Base-by-base conservation (phyloP, 805 yeast genomes). In the Teunomyces pallodes region DNA sequence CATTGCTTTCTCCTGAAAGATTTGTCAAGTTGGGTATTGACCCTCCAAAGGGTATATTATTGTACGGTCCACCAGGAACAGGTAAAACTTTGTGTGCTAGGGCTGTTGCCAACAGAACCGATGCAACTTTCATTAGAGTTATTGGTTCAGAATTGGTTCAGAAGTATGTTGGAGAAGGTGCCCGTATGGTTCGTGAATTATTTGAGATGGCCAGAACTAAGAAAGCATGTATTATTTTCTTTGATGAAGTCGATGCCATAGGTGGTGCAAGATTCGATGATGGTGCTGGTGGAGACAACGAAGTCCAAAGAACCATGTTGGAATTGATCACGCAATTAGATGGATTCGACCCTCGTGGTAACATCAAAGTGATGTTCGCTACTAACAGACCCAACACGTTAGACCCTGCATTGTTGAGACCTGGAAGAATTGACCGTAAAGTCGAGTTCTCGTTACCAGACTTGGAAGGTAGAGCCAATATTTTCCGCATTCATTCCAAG, bases 261-360 rank as follows among this genome's bases (percentile, higher is more conserved):
- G 99, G 99, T 57, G 99, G 99, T 36, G 98, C 98, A n/a, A 85
- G 99, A 69, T 94, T 94, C 66, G 99, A 94, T 69, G 99, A 94
- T 67, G 98, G 98, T 61, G 98, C 98, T 9, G 98, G 97, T 59
- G 98, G 98, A 64, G 99, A 94, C 70, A 94, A 92, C 66, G 99
- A 94, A 74, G 99, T 94, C 46, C 99, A 94, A 74, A 83, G 99
- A 76, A 94, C 99, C 40, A 94, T 94, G 99, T 80, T 94, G 81
- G 99, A 94, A 70, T 82, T 94, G 60, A 94, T 94, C 64, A 90
- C 98, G 38, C 99, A 94, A 69, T 78, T 94, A 64, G 99, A 94
- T 69, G 99, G 99, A 46, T 94, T 94, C 68, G 99, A 94, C 62
- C 96, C 99, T 52, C 86, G 98, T 71, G 99, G 98, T 63, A 94